Evolutionary conservation across 1,284 basidiomycete species (phyloP).

Genomic region (Somion occarium): DNA sequence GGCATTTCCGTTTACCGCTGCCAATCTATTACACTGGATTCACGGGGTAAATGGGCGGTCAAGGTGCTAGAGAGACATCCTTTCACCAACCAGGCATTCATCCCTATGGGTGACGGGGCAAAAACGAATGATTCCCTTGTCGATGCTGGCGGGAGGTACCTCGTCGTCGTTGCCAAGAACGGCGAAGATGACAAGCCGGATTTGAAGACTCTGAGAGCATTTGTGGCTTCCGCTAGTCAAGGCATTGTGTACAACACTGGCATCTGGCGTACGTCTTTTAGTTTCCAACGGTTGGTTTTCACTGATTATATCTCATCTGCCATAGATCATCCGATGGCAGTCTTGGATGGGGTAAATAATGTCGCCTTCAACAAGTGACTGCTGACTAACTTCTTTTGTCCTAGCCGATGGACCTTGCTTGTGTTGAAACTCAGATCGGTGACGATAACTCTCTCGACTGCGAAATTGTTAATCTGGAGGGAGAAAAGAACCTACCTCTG

Average conservation of each 20-base stretch:
- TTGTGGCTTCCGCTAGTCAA: conserved; percentile 74
- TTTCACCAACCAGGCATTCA: conserved; percentile 82
- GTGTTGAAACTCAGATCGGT: conserved; percentile 83
- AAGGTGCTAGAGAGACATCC: conserved; percentile 71
- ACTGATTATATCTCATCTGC: conserved; percentile 3
- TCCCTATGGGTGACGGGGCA: conserved; percentile 70
- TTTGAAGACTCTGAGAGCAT: conserved; percentile 69
- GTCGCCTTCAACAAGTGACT: conserved; percentile 1
- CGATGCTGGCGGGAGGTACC: conserved; percentile 54
- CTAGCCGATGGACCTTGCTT: conserved; percentile 74
- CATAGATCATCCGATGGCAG: conserved; percentile 81
- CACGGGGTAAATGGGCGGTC: conserved; percentile 48
- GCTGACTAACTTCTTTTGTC: conserved; percentile 8
- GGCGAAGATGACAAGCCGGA: conserved; percentile 75
- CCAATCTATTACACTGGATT: conserved; percentile 46
- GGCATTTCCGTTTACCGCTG: conserved; percentile 76
- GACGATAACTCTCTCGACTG: conserved; percentile 69
- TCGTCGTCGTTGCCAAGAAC: conserved; percentile 82
- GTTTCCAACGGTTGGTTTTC: conserved; percentile 10
- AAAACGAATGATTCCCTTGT: conserved; percentile 38
- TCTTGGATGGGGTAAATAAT: conserved; percentile 56
- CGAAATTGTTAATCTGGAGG: conserved; percentile 63
- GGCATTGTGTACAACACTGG: conserved; percentile 80
- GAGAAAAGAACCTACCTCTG: conserved; percentile 8
- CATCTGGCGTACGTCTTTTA: conserved; percentile 78